Evolutionary conservation across 345 rosid species (phyloP), one percentile per base, ranked within the genome.

Genomic region (Passiflora organensis): DNA sequence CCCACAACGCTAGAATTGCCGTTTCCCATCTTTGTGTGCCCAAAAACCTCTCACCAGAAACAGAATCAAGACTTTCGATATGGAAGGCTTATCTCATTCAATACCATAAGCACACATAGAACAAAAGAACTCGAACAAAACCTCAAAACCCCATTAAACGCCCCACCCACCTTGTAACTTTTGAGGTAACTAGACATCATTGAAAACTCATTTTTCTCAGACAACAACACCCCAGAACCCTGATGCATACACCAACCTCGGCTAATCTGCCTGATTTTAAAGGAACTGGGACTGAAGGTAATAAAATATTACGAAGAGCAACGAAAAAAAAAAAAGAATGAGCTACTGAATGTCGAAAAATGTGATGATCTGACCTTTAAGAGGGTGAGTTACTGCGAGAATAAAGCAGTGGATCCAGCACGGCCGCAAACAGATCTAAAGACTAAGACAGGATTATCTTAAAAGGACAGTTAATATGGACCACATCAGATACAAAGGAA

Each of bases 1-100:
- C 97, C 97, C 55, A 85, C 84, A 54, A 91, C 95, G 53, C 96
- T 89, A 73, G 97, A 91, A 73, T 95, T 87, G 66, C 91, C 82
- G 83, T 85, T 91, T 43, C 97, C 97, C 97, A 91, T 91, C 51
- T 43, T 46, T 58, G 4, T 12, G 62, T 60, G 32, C 41, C 60
- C 64, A n/a, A 64, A 66, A 72, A 28, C 34, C 34, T 69, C 77
- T 71, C 73, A 60, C 44, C 43, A 50, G 62, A 50, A 61, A 55
- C 15, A 48, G 44, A 16, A 48, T 72, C 71, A 64, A 68, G 62
- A 55, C 78, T 74, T 68, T 63, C 70, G 72, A 63, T 41, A 48
- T 22, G 68, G 76, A 72, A 74, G 79, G 69, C 58, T 74, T 56
- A 74, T 63, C 60, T 67, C 79, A 64, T 62, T 72, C 72, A 58